These are phyloP conservation scores for Setomelanomma holmii DNA, from an alignment of 2,329 filamentous ascomycete species.

Conservation along the genomic window DNA sequence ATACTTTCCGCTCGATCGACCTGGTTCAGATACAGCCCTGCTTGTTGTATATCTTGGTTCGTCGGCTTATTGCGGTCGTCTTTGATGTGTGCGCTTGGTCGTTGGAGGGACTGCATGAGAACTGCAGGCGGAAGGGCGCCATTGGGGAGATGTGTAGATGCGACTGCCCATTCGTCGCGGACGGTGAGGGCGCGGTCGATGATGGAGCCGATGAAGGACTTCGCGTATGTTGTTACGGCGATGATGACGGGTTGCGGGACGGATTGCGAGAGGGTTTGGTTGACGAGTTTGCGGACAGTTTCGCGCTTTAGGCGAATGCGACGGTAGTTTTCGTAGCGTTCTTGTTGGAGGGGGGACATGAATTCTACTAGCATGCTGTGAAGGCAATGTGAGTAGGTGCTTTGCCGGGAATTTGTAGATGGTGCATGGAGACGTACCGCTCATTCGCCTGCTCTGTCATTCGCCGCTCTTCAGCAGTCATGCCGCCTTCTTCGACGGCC, in stretches of 20 bases:
- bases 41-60: slow-evolving; percentile 33
- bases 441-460: slow-evolving; percentile 73
- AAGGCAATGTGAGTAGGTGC: slow-evolving; percentile 1
- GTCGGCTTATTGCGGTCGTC: slow-evolving; percentile 36
- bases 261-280: slow-evolving; percentile 80
- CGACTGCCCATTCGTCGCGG: slow-evolving; percentile 73
- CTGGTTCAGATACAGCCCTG: slow-evolving; percentile 33
- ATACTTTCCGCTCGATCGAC: slow-evolving; percentile 29
- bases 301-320: slow-evolving; percentile 72
- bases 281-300: slow-evolving; percentile 77
- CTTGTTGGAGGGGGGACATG: slow-evolving; percentile 71
- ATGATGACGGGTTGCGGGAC: slow-evolving; percentile 76
- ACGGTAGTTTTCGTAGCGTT: slow-evolving; percentile 74
- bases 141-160: slow-evolving; percentile 47
- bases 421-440: slow-evolving; percentile 45
- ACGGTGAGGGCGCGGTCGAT: slow-evolving; percentile 75
- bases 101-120: slow-evolving; percentile 34
- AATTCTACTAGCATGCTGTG: slow-evolving; percentile 65
- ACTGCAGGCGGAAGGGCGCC: slow-evolving; percentile 32
- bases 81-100: slow-evolving; percentile 39
- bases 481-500: slow-evolving; percentile 58
- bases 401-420: background rate
- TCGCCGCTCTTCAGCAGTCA: slow-evolving; percentile 63
- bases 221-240: slow-evolving; percentile 77
- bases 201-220: slow-evolving; percentile 78